Evolutionary conservation across 2,329 filamentous ascomycete genomes (phyloP).

Genomic region (Cladophialophora yegresii): DNA sequence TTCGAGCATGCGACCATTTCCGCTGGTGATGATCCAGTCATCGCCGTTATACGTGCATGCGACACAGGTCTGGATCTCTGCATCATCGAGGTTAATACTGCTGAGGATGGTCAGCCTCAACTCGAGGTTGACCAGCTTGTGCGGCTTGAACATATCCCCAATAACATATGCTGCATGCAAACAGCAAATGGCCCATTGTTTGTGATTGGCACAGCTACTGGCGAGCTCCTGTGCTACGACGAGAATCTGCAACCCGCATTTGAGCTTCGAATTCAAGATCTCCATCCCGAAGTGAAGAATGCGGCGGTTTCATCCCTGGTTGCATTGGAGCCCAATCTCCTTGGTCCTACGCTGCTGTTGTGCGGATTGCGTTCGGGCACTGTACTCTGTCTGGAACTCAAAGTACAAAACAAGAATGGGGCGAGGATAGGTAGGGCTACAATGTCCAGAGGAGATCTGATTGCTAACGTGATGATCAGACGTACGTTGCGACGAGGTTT

Average conservation of each 20-base stretch:
- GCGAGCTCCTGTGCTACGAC: conserved; percentile 42
- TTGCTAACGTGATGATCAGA: conserved; percentile 26
- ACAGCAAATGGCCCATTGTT: conserved; percentile 36
- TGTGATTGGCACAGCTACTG: conserved; percentile 47
- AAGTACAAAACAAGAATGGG: conserved; percentile 28
- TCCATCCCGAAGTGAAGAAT: conserved; percentile 41
- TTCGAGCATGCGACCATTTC: conserved; percentile 14
- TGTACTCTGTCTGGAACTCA: conserved; percentile 44
- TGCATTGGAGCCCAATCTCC: conserved; percentile 27
- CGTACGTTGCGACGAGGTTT: conserved; percentile 27
- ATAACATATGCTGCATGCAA: conserved; percentile 18
- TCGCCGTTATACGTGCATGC: conserved; percentile 14
- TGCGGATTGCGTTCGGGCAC: conserved; percentile 52
- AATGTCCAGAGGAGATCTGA: conserved; percentile 20
- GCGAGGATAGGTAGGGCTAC: conserved; percentile 5
- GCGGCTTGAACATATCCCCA: conserved; percentile 13
- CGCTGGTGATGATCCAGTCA: conserved; percentile 9
- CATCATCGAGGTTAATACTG: conserved; percentile 8
- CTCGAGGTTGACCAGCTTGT: neutral
- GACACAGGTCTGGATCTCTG: conserved; percentile 19
- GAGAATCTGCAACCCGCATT: conserved; percentile 29
- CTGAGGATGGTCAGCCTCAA: neutral
- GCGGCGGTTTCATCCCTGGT: conserved; percentile 43
- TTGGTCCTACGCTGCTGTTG: conserved; percentile 38
- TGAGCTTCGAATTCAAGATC: conserved; percentile 13